phyloP scores from a whole-genome alignment of 2,329 filamentous ascomycete genomes.

The Fusarium veterinarium region DNA sequence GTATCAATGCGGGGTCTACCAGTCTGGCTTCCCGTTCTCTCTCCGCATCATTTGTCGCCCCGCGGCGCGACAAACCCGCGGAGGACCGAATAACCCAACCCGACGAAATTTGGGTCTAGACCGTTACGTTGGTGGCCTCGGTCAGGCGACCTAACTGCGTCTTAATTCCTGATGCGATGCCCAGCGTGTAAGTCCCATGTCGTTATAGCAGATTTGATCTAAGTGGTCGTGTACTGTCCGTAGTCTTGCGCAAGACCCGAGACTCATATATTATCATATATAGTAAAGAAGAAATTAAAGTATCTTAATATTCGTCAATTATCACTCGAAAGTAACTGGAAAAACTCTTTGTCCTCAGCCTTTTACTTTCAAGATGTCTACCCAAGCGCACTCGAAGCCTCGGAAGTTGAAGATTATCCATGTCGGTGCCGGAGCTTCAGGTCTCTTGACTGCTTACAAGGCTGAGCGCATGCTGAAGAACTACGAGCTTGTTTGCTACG shows the following conservation, averaged over 20 bases:
- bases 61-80: background rate
- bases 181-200: background rate
- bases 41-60: background rate
- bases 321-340: rapidly evolving
- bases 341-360: rapidly evolving
- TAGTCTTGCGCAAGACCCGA: too few relatives aligned
- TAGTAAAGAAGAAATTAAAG: too few relatives aligned
- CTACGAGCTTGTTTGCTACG: background rate
- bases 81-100: rapidly evolving
- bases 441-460: background rate
- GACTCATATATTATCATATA: background rate
- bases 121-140: rapidly evolving
- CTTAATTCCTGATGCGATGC: background rate
- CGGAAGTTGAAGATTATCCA: background rate
- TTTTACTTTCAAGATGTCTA: background rate
- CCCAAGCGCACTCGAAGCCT: background rate
- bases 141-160: background rate
- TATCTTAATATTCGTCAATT: too few relatives aligned
- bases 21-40: background rate
- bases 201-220: background rate
- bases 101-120: too few relatives aligned
- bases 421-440: background rate
- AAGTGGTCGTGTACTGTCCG: background rate
- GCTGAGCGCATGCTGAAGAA: background rate
- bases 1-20: background rate